phyloP scores from a whole-genome alignment of 176 grass and related monocot species.

The Bolboschoenus planiculmis region DNA sequence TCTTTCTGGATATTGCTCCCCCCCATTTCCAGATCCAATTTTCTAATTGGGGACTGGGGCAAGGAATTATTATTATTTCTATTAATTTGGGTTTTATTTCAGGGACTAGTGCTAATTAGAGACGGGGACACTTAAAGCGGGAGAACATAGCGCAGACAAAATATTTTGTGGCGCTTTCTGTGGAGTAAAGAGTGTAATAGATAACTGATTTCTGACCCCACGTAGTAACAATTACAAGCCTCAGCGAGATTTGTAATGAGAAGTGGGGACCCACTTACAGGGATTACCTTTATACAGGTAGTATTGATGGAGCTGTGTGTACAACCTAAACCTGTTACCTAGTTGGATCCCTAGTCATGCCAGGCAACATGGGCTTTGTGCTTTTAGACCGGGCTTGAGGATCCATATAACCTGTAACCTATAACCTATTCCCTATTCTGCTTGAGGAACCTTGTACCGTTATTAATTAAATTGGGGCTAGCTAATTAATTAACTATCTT shows the following conservation, averaged over 20 bases:
- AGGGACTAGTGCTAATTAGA: neutral
- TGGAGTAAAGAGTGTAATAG: neutral
- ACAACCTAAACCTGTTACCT: too few relatives aligned
- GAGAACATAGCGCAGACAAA: neutral
- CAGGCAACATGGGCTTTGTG: too few relatives aligned
- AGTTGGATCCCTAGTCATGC: too few relatives aligned
- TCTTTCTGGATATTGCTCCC: slow-evolving; percentile 5
- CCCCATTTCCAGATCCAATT: slow-evolving; percentile 13
- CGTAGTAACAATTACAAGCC: too few relatives aligned
- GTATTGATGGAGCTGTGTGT: too few relatives aligned
- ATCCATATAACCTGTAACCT: too few relatives aligned
- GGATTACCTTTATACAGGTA: neutral
- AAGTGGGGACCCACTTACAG: neutral
- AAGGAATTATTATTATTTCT: neutral
- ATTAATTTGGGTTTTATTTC: neutral
- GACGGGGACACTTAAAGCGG: neutral
- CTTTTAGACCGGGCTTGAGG: too few relatives aligned
- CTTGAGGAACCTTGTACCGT: too few relatives aligned
- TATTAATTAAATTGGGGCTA: too few relatives aligned
- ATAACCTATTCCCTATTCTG: too few relatives aligned
- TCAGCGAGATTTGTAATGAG: neutral
- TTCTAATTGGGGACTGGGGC: neutral
- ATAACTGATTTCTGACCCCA: neutral
- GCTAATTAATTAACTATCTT: too few relatives aligned
- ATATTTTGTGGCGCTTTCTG: neutral